Evolutionary conservation across 805 yeast genomes (phyloP), one percentile per base, ranked within the genome.

Genomic region (Zygoascus ofunaensis): DNA sequence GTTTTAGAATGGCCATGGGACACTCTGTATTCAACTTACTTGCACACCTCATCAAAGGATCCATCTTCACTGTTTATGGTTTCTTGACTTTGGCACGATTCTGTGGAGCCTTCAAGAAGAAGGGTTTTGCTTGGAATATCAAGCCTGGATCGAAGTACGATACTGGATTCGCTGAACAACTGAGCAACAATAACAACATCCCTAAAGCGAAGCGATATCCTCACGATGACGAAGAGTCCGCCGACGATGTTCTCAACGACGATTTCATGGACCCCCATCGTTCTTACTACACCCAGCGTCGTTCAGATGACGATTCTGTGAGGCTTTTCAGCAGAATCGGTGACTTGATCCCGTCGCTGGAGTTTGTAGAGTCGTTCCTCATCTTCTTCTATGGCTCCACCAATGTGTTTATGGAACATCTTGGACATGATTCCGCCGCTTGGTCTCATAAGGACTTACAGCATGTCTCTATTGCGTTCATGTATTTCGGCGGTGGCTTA

Each of bases 1-100:
- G 84, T 37, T 75, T 73, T 43, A 58, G 80, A 34, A 62, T 87
- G 55, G 97, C 95, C 34, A 65, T 75, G 62, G 89, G 78, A 3
- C 58, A 55, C 10, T 68, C 69, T 18, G 80, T 89, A 12, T 90
- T 86, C 67, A 87, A 86, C 55, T 63, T 90, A 42, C 71, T 90
- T 46, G 98, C 98, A 1, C 98, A 90, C 64, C 86, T 87, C 73
- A 90, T 90, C 62, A 90, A 90, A 63, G 98, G 98, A 48, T 92
- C 90, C 21, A 92, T 90, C 2, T 90, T 90, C 59, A 71, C 87
- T 47, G 50, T 71, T 4, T 66, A 83, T 34, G 98, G 98, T 18
- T 49, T 89, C 5, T 59, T 87, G 4, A 74, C 94, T n/a, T 69
- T 92, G 34, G 83, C 87, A 1, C 77, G 97, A 54, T 89, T 84